Base-by-base conservation (phyloP, 2,329 filamentous ascomycete genomes). In the Niveomyces coronatus region DNA sequence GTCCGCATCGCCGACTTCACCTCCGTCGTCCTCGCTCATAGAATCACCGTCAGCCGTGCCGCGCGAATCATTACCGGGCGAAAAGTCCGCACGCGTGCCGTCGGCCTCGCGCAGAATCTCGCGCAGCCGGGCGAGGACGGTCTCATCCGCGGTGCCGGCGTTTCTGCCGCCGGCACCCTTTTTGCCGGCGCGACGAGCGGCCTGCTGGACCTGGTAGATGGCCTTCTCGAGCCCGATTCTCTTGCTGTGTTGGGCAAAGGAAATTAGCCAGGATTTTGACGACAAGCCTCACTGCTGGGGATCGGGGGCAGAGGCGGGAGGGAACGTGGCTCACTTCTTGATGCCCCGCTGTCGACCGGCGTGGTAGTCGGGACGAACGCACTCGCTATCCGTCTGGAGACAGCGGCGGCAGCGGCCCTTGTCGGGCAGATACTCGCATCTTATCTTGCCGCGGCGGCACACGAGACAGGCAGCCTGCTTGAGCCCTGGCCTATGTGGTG, bases 331-430 rank as follows among this genome's bases (percentile, higher is more conserved):
- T 58, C 58, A 81, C 81, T 85, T 85, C 56, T 85, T 85, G 43
- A 85, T 80, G 16, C 81, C 82, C 52, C 85, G 85, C 51, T 83
- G 79, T 35, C 82, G 67, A 7, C 81, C 81, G 4, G 83, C 71
- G 44, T 84, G 79, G 51, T 84, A 83, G n/a, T 72, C 72, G n/a
- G 71, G 80, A 3, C 82, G 74, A 5, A 82, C 62, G 53, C 81
- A 85, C 42, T 83, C 75, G 11, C 61, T 53, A 23, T 70, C 65
- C 7, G 70, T 61, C 49, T 76, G 69, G 38, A 65, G 60, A 53
- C 79, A 83, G 54, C 75, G 69, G 46, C 76, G 75, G 53, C 79
- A 83, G 18, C 67, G 62, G 15, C 60, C 50, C 42, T 71, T 64
- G 29, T 64, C 65, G 15, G 63, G 55, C 29, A 67, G 65, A 47